Conservation (phyloP, 2,329 filamentous ascomycete genomes). For the Cercospora sp. region DNA sequence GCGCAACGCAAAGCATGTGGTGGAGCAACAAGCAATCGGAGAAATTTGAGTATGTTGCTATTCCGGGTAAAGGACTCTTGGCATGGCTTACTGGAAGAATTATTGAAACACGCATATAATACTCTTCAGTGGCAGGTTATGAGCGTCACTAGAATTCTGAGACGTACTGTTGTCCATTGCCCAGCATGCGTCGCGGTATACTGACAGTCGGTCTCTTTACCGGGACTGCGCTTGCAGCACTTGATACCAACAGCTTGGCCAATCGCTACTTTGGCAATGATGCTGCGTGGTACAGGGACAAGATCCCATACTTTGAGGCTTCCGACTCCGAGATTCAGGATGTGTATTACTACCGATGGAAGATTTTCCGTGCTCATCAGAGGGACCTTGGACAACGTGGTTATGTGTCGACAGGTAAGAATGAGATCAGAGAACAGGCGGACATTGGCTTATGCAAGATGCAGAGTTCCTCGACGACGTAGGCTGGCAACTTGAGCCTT, state of each 20-base stretch:
- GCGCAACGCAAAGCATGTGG: not conserved
- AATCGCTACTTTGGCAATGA: conserved; percentile 45
- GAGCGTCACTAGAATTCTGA: not conserved
- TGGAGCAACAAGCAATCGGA: conserved; percentile 3
- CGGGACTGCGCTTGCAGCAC: conserved; percentile 16
- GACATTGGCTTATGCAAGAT: not conserved
- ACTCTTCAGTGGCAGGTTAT: not conserved
- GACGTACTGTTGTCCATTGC: not conserved
- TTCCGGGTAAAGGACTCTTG: conserved; percentile 5
- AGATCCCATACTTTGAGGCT: conserved; percentile 45
- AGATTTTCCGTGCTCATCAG: conserved; percentile 48
- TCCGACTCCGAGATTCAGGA: conserved; percentile 43
- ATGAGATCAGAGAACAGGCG: not conserved
- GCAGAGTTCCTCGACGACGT: conserved; percentile 48
- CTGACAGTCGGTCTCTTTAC: conserved; percentile 1
- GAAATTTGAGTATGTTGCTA: not conserved
- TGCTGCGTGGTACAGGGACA: conserved; percentile 43
- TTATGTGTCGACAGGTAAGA: conserved; percentile 44
- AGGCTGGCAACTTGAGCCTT: conserved; percentile 46
- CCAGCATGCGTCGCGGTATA: not conserved
- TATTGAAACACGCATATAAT: not conserved
- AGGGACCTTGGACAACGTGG: conserved; percentile 46
- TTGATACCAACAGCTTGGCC: conserved; percentile 35
- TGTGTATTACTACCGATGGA: conserved; percentile 52
- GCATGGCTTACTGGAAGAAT: not conserved